Conservation (phyloP, 768 basidiomycete species). For the Cubamyces sp. region DNA sequence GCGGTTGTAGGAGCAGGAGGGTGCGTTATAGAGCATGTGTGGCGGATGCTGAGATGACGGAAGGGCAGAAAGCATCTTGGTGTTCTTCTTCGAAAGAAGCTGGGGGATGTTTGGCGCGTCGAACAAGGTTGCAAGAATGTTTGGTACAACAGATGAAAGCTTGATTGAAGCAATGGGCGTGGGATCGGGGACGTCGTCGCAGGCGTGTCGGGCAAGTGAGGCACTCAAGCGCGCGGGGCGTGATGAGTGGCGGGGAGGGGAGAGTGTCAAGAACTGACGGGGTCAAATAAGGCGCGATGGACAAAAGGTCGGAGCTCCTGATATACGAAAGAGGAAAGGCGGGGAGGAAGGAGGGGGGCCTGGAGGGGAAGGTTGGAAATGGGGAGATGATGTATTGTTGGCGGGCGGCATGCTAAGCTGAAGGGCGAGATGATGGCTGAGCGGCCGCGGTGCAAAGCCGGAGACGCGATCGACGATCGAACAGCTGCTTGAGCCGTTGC, state of each 20-base stretch:
- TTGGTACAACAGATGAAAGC: constrained; percentile 5
- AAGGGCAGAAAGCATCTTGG: constrained; percentile 22
- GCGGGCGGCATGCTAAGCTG: constrained; percentile 20
- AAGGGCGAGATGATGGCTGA: constrained; percentile 19
- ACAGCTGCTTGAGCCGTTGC: constrained; percentile 20
- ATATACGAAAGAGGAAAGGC: constrained; percentile 22
- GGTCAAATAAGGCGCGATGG: constrained; percentile 20
- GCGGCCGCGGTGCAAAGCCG: constrained; percentile 18
- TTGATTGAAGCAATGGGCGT: constrained; percentile 9
- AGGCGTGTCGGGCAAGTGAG: constrained; percentile 8
- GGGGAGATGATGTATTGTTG: constrained; percentile 29
- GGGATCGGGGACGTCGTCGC: constrained; percentile 1
- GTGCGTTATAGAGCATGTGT: constrained; percentile 9
- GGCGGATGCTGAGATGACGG: constrained; percentile 12
- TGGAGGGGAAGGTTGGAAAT: constrained; percentile 22
- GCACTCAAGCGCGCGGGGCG: constrained; percentile 7
- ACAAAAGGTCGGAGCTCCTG: constrained; percentile 21
- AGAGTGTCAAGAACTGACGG: constrained; percentile 10
- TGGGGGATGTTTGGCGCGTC: not conserved
- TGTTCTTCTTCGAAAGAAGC: not conserved
- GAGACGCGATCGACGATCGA: constrained; percentile 27
- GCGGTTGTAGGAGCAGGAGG: constrained; percentile 15
- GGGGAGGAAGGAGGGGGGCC: constrained; percentile 16
- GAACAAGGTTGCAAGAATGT: constrained; percentile 12
- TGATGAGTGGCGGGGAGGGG: constrained; percentile 11